Evolutionary conservation across 2,329 filamentous ascomycete species (phyloP).

Genomic region (Simplicillium aogashimaense): DNA sequence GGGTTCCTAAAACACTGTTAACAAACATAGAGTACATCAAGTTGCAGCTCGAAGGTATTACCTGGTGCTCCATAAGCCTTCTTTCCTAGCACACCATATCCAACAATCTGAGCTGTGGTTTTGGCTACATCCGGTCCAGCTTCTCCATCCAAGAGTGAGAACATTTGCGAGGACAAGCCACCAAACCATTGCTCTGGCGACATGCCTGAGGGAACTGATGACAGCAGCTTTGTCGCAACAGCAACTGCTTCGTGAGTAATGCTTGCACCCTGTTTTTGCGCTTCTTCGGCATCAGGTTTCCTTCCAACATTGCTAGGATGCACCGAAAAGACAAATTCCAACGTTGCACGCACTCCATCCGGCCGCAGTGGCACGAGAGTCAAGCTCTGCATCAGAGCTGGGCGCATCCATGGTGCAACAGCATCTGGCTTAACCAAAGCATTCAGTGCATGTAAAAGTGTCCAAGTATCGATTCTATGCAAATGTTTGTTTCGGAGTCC

Average conservation of each 20-base stretch:
- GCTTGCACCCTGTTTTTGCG: slow-evolving; percentile 48
- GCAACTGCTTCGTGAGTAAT: slow-evolving; percentile 61
- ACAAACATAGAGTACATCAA: not conserved
- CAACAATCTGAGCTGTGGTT: slow-evolving; percentile 26
- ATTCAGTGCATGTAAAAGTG: slow-evolving; percentile 52
- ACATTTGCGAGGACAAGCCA: slow-evolving; percentile 50
- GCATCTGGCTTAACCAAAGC: slow-evolving; percentile 51
- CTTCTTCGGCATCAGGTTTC: slow-evolving; percentile 26
- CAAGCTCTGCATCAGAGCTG: slow-evolving; percentile 45
- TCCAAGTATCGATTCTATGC: slow-evolving; percentile 29
- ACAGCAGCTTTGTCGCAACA: slow-evolving; percentile 52
- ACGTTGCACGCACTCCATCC: slow-evolving; percentile 54
- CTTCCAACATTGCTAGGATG: slow-evolving; percentile 43
- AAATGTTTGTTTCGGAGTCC: not conserved
- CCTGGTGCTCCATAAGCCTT: slow-evolving; percentile 55
- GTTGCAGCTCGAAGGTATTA: slow-evolving; percentile 6
- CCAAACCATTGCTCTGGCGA: slow-evolving; percentile 48
- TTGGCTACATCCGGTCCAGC: slow-evolving; percentile 23
- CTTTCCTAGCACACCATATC: slow-evolving; percentile 55
- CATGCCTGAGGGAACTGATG: slow-evolving; percentile 46
- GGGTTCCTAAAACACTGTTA: slow-evolving; percentile 25
- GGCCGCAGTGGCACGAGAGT: slow-evolving; percentile 50
- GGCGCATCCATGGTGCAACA: slow-evolving; percentile 49
- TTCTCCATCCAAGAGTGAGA: slow-evolving; percentile 49
- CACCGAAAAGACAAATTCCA: slow-evolving; percentile 63